A percentile compares a stretch with the other conserved stretches of the same genome.
phyloP scores from a whole-genome alignment of 768 basidiomycete species.

The Macrolepiota albuminosa region DNA sequence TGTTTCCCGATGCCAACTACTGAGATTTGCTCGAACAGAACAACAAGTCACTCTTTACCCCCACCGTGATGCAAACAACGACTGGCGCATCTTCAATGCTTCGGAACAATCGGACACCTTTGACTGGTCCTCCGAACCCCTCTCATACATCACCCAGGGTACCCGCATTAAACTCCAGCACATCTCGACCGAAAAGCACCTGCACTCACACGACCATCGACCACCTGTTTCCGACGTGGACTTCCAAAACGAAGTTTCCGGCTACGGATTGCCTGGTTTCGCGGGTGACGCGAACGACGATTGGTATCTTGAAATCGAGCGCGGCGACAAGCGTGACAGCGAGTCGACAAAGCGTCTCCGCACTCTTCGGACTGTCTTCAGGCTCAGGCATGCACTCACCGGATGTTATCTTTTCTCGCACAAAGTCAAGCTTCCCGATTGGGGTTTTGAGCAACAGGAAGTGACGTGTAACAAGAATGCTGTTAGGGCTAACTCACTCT shows the following conservation, averaged over 20 bases:
- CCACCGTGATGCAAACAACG: conserved; percentile 94
- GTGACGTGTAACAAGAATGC: conserved; percentile 99
- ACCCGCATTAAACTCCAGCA: conserved; percentile 81
- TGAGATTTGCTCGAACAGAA: conserved; percentile 43
- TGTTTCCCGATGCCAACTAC: not conserved
- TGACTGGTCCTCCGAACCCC: conserved; percentile 46
- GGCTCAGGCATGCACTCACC: conserved; percentile 76
- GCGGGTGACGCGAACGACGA: conserved; percentile 91
- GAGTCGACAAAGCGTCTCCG: conserved; percentile 68
- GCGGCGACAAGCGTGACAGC: conserved; percentile 56
- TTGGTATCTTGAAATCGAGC: conserved; percentile 84
- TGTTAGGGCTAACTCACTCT: conserved; percentile 80
- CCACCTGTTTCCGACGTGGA: conserved; percentile 97
- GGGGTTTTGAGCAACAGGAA: conserved; percentile 98
- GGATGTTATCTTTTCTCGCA: conserved; percentile 98
- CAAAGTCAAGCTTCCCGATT: conserved; percentile 95
- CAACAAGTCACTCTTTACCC: conserved; percentile 99
- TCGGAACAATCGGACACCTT: conserved; percentile 39
- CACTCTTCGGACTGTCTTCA: conserved; percentile 79
- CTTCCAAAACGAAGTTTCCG: conserved; percentile 98
- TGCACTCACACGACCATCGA: conserved; percentile 94
- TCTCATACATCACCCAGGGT: conserved; percentile 61
- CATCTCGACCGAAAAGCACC: conserved; percentile 70
- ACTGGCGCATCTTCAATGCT: conserved; percentile 83
- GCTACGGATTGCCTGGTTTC: conserved; percentile 85